Evolutionary conservation across 768 basidiomycete genomes (phyloP).

Genomic region (Hirschioporus abietinus): DNA sequence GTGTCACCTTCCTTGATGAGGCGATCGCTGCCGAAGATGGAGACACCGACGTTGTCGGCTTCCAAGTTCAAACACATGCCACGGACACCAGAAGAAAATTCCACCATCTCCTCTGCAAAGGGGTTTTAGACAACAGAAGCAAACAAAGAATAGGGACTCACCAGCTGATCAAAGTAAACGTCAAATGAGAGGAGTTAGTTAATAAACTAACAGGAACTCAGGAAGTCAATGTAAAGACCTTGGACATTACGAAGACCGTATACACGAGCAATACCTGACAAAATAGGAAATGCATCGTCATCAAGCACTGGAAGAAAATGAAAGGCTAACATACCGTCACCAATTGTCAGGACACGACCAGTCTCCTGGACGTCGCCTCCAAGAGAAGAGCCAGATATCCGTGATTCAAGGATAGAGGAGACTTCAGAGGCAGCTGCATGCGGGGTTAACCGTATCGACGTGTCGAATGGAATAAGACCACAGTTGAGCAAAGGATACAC

Average conservation of each 20-base stretch:
- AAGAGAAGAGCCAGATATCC: constrained; percentile 88
- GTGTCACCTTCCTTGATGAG: constrained; percentile 99
- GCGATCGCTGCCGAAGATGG: constrained; percentile 98
- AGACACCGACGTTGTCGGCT: constrained; percentile 99
- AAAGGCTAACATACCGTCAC: constrained; percentile 33
- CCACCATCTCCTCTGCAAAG: constrained; percentile 97
- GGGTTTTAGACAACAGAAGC: background rate
- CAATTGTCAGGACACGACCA: constrained; percentile 80
- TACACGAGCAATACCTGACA: constrained; percentile 90
- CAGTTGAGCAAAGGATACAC: constrained; percentile 2
- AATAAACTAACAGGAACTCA: background rate
- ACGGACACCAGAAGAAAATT: constrained; percentile 99
- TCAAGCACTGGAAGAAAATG: constrained; percentile 17
- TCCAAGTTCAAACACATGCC: constrained; percentile 99
- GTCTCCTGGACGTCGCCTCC: constrained; percentile 98
- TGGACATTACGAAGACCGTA: constrained; percentile 99
- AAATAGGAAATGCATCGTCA: constrained; percentile 17
- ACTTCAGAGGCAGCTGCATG: constrained; percentile 93
- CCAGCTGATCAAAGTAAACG: background rate
- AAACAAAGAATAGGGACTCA: background rate
- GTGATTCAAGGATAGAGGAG: constrained; percentile 97
- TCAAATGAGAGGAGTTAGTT: background rate
- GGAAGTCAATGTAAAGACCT: constrained; percentile 43
- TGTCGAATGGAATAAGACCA: constrained; percentile 17
- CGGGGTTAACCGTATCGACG: constrained; percentile 20